Base-by-base conservation (phyloP, 768 basidiomycete genomes). In the Rhodotorula graminis region DNA sequence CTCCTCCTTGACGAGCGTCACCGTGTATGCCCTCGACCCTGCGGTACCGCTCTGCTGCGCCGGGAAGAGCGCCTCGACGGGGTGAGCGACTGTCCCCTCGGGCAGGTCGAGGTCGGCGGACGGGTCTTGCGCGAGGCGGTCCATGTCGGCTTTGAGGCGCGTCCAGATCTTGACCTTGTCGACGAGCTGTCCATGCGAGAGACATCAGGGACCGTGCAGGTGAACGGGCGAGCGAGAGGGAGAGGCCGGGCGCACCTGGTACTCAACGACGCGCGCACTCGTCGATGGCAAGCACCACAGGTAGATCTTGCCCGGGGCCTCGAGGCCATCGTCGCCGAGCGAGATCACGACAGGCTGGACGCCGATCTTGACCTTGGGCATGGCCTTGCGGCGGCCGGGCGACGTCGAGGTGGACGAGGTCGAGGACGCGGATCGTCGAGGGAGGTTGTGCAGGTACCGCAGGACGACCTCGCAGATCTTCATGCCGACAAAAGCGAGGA, bases 391-490 rank as follows among this genome's bases (percentile, higher is more conserved):
- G 27, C 61, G 61, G 21, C 23, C 47, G 29, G 31, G n/a, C 2
- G 67, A 42, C 2, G n/a, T 29, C 25, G 6, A 46, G 18, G 49
- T 27, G 5, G 49, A 14, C 29, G 50, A 31, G 1, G 37, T 4
- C 4, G 37, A 37, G 37, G n/a, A n/a, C n/a, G 37, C 37, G 37
- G 37, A 21, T n/a, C 6, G 60, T 57, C 9, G 29, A 14, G 16
- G 46, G 64, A 69, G 49, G 33, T 56, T 55, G 61, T 62, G 64
- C 21, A 67, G 40, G 33, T 70, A 64, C 29, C 63, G 56, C 23
- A 71, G 40, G 25, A 71, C 67, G 64, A 69, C 29, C 31, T 75
- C 73, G 64, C 67, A 68, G 50, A 75, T 71, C 60, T 67, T 70
- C 70, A 75, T 71, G 15, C 73, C 73, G 37, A 75, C 73, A 33